Conservation (phyloP, 176 grass and related monocot genomes). For the Lolium perenne region DNA sequence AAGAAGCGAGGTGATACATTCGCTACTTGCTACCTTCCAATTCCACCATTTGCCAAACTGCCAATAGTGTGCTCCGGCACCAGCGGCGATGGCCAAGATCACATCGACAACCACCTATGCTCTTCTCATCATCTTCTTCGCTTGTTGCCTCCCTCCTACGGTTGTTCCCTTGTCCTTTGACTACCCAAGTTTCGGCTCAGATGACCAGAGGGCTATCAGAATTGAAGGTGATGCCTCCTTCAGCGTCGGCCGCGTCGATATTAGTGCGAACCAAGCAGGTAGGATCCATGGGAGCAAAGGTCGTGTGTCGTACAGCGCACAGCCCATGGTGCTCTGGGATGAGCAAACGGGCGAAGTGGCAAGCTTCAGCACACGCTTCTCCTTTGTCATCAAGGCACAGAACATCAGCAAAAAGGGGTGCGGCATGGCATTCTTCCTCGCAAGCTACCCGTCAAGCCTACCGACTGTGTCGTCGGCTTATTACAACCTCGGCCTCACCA, state of each 20-base stretch:
- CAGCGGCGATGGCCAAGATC: conserved; percentile 13
- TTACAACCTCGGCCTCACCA: conserved; percentile 23
- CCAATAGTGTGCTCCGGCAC: conserved; percentile 1
- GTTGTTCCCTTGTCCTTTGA: conserved; percentile 17
- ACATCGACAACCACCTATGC: not conserved
- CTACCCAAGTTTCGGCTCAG: conserved; percentile 2
- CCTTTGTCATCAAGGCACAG: conserved; percentile 14
- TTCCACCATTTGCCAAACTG: not conserved
- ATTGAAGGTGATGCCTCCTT: conserved; percentile 9
- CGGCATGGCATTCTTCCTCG: conserved; percentile 45
- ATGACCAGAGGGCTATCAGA: not conserved
- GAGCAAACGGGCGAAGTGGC: conserved; percentile 18
- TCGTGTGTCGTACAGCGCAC: not conserved
- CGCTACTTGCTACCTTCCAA: not conserved
- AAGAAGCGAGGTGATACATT: not conserved
- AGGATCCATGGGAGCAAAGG: not conserved
- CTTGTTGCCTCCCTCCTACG: not conserved
- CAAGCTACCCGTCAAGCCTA: conserved; percentile 17
- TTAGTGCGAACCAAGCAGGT: not conserved
- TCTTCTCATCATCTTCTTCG: not conserved
- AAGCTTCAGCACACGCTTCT: conserved; percentile 43
- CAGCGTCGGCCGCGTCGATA: not conserved
- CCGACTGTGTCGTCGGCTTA: not conserved
- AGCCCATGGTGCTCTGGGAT: conserved; percentile 38
- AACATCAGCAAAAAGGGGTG: conserved; percentile 7